Evolutionary conservation across 116 monocot genomes (phyloP).

Genomic region (Dioscorea cayenensis): DNA sequence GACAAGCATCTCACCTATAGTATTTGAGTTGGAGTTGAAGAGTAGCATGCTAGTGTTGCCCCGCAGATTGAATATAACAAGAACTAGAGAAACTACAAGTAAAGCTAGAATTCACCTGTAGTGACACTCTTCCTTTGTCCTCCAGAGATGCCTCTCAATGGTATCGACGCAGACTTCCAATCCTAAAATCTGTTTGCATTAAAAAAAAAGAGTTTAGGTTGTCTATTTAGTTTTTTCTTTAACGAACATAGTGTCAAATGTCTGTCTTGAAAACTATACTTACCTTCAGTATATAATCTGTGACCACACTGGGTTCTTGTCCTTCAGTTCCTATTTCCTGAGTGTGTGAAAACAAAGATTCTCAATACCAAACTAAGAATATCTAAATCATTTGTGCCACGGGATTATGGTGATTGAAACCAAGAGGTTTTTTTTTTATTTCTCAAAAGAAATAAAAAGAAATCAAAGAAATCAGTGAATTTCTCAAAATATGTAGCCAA

Average conservation of each 20-base stretch:
- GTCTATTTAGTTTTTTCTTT: too few relatives aligned
- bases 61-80: too few relatives aligned
- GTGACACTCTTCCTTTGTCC: conserved; percentile 74
- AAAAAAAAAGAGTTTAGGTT: background rate
- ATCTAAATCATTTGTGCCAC: too few relatives aligned
- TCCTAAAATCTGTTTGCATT: conserved; percentile 37
- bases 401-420: too few relatives aligned
- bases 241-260: background rate
- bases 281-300: conserved; percentile 87
- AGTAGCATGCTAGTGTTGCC: background rate
- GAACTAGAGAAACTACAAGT: too few relatives aligned
- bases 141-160: conserved; percentile 62
- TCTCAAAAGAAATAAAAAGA: too few relatives aligned
- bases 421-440: too few relatives aligned
- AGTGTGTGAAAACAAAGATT: background rate
- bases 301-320: conserved; percentile 42
- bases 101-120: conserved; percentile 34
- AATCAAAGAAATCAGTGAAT: too few relatives aligned
- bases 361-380: background rate
- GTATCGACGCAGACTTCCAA: conserved; percentile 71
- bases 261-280: background rate
- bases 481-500: too few relatives aligned
- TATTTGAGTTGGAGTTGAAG: conserved; percentile 2
- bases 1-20: conserved; percentile 61
- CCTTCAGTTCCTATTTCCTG: conserved; percentile 55